These are phyloP conservation scores for Salvia hispanica DNA, from an alignment of 257 asterid genomes.

Conservation along the genomic window DNA sequence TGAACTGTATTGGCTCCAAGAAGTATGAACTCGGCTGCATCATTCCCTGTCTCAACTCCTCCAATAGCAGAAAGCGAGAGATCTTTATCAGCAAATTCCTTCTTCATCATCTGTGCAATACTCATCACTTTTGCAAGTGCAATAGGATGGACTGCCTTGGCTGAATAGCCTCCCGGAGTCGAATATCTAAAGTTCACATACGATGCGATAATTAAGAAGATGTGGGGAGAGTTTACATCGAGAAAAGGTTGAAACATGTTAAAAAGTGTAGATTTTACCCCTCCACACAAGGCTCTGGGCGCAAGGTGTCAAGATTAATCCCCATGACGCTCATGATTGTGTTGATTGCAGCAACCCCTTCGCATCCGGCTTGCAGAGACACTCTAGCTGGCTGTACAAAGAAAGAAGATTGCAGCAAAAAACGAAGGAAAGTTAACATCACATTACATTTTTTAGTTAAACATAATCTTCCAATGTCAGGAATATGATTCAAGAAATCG, in stretches of 20 bases:
- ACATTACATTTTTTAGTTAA: too few species aligned
- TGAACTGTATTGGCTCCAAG: constrained; percentile 95
- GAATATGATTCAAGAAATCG: too few species aligned
- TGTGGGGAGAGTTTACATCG: background rate
- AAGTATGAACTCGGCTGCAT: constrained; percentile 96
- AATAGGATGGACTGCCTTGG: constrained; percentile 97
- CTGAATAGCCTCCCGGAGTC: constrained; percentile 95
- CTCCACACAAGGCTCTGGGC: constrained; percentile 98
- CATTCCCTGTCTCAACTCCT: constrained; percentile 91
- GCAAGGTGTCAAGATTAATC: constrained; percentile 78
- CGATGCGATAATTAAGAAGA: background rate
- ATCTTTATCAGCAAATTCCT: constrained; percentile 63
- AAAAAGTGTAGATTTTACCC: constrained; percentile 34
- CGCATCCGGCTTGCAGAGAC: constrained; percentile 76
- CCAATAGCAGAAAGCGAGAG: constrained; percentile 91
- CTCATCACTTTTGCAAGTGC: constrained; percentile 97
- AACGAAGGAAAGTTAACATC: too few species aligned
- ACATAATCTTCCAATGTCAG: too few species aligned
- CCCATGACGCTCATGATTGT: constrained; percentile 99
- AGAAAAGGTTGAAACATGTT: background rate
- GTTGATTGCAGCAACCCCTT: constrained; percentile 91
- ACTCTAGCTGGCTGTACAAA: constrained; percentile 78
- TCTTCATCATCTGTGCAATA: constrained; percentile 85
- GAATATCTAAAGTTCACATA: constrained; percentile 61
- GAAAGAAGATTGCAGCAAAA: background rate